phyloP scores from a whole-genome alignment of 2,329 filamentous ascomycete species.

The Cladosporium colombiae region DNA sequence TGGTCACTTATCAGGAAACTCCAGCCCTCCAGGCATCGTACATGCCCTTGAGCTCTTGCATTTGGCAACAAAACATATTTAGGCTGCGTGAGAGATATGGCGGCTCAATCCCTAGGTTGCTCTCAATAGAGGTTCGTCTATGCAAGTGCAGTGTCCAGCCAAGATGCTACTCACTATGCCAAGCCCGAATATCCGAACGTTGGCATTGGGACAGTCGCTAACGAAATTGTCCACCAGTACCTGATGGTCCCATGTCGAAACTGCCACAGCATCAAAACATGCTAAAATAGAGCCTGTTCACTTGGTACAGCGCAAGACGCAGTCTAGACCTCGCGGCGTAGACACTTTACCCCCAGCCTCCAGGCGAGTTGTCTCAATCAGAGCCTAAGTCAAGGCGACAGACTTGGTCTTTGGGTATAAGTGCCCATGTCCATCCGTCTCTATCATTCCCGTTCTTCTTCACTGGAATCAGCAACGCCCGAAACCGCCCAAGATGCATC shows the following conservation, averaged over 20 bases:
- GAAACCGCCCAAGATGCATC: background rate
- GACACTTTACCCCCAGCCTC: background rate
- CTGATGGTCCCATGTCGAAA: background rate
- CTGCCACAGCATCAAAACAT: too few relatives aligned
- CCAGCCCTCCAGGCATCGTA: too few relatives aligned
- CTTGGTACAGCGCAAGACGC: background rate
- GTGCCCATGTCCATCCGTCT: background rate
- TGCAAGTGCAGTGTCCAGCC: background rate
- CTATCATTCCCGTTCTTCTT: background rate
- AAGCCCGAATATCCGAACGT: background rate
- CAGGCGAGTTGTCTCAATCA: background rate
- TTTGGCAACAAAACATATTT: background rate
- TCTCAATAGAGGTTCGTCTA: background rate
- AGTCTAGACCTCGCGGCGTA: background rate
- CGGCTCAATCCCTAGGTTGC: background rate
- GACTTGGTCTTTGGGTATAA: background rate
- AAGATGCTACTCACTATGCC: background rate
- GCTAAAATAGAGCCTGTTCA: background rate
- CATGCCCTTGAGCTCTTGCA: background rate
- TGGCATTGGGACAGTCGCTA: background rate
- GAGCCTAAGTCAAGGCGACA: background rate
- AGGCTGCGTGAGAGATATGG: background rate
- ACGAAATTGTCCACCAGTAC: background rate
- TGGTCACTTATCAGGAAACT: too few relatives aligned
- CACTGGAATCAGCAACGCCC: too few relatives aligned